Base-by-base conservation (phyloP, 139 green algal species). In the Chlamydomonas schloesseri region DNA sequence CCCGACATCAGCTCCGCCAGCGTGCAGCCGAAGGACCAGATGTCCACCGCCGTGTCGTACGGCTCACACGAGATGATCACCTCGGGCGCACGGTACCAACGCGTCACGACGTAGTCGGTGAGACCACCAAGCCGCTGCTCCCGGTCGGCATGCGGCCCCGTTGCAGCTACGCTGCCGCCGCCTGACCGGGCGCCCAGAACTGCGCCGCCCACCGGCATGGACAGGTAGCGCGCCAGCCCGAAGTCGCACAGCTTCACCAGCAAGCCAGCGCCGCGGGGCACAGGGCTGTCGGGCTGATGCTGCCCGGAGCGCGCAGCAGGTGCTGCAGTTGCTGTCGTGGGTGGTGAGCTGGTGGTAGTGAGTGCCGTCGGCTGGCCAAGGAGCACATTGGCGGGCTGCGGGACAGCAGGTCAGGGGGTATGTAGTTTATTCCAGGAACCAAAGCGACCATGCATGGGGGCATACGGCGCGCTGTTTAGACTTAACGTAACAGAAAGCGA, bases 1-100 rank as follows among this genome's bases (percentile, higher is more conserved):
- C 96, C 96, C 17, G 89, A 89, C 31, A 88, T 77, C 72, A 97
- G 87, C 91, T 98, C 95, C 0, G 89, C 93, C 50, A 96, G 73
- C 42, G 97, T 91, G 91, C 95, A 97, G 42, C 94, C 86, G 69
- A 82, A 57, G 18, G 85, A 76, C 85, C 85, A 89, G 23, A 89
- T 55, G 60, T 83, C 76, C 5, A 50, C 42, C 42, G 42, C 42
- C 42, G 42, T 50, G 42, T 71, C 89, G 86, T 98, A 97, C 37
- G 47, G 26, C 24, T 78, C 71, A 34, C 28, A 46, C 28, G 42
- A 50, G 8, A 78, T 24, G 29, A 78, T 31, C 15, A 78, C 75
- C 75, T 82, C 75, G 13, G 75, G 75, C 15, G 75, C 34, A 11
- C 75, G 57, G 36, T 82, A 82, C 58, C 57, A 82, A 0, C 75